Base-by-base conservation (phyloP, 1,284 basidiomycete genomes). In the Puccinia triticina region DNA sequence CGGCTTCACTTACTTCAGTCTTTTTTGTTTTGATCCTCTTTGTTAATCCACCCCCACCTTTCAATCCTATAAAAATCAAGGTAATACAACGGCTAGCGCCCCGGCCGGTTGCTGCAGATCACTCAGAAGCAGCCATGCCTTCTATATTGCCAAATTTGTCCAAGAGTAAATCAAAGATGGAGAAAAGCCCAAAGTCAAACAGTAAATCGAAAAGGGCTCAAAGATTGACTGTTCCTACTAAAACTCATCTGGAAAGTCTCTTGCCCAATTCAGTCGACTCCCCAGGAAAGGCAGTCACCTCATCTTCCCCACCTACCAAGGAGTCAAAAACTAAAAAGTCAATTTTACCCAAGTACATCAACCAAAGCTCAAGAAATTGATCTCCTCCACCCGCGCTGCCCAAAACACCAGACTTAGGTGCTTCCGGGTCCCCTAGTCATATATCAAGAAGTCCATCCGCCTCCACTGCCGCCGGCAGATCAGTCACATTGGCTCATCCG, bases 401-500 rank as follows among this genome's bases (percentile, higher is more conserved):
- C 7, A 48, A 26, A 55, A 73, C 48, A 29, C 48, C 71, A 23
- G 43, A 72, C 53, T 83, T 26, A 48, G 83, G 32, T 66, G 64
- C 57, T 55, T 53, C n/a, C 80, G 83, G 72, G 61, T 78, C 71
- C 53, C 83, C 64, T 83, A 83, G 78, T 59, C 75, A 21, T 83
- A 84, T 79, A 77, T 82, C 37, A 76, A 71, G 32, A 53, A 83
- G 77, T 83, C 84, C 73, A 83, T 84, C 66, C 83, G 59, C 34
- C 83, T 91, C 10, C 88, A 94, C 85, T 92, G 92, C 86, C 91
- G 91, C 86, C 93, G 91, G 89, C 83, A 14, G 69, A 83, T 37
- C 78, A 83, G 53, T 75, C 69, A 46, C 82, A 84, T 55, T 61
- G 43, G 64, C 83, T 83, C 8, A 71, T 78, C 34, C 83, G 67